A percentile compares a stretch with the other conserved stretches of the same genome.
Conservation (phyloP, 768 basidiomycete genomes). For the Suillus sp. region DNA sequence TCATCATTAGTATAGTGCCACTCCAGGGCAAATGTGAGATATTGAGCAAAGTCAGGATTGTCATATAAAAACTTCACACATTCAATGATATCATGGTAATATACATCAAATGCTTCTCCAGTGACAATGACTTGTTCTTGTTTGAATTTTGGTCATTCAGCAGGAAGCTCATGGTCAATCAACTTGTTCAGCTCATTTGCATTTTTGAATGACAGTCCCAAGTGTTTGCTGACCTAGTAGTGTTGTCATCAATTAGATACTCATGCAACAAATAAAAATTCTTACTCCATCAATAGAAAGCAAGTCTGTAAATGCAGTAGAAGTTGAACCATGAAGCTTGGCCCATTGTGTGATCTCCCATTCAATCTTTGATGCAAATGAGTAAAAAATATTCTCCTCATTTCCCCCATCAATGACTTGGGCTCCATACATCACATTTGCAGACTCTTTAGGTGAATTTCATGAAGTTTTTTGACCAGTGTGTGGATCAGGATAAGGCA, state of each 20-base stretch:
- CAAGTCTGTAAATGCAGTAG: slow-evolving; percentile 41
- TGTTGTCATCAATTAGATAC: background rate
- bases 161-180: slow-evolving; percentile 32
- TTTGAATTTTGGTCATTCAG: slow-evolving; percentile 29
- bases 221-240: slow-evolving; percentile 22
- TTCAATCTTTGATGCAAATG: slow-evolving; percentile 37
- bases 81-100: slow-evolving; percentile 36
- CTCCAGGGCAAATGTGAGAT: slow-evolving; percentile 39
- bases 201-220: slow-evolving; percentile 38
- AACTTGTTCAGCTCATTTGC: slow-evolving; percentile 35
- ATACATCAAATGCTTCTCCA: slow-evolving; percentile 36
- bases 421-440: background rate
- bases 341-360: slow-evolving; percentile 46
- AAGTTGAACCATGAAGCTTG: slow-evolving; percentile 37
- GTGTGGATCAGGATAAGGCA: background rate
- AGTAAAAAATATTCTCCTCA: slow-evolving; percentile 22
- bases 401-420: background rate
- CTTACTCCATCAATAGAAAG: slow-evolving; percentile 42
- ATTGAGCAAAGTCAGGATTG: slow-evolving; percentile 34
- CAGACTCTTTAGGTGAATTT: background rate
- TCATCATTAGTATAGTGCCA: slow-evolving; percentile 37
- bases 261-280: slow-evolving; percentile 1
- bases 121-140: slow-evolving; percentile 27
- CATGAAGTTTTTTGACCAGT: background rate
- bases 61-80: slow-evolving; percentile 39